These are phyloP conservation scores for Schizophyllum amplum DNA, from an alignment of 1,284 basidiomycete species.

Conservation along the genomic window DNA sequence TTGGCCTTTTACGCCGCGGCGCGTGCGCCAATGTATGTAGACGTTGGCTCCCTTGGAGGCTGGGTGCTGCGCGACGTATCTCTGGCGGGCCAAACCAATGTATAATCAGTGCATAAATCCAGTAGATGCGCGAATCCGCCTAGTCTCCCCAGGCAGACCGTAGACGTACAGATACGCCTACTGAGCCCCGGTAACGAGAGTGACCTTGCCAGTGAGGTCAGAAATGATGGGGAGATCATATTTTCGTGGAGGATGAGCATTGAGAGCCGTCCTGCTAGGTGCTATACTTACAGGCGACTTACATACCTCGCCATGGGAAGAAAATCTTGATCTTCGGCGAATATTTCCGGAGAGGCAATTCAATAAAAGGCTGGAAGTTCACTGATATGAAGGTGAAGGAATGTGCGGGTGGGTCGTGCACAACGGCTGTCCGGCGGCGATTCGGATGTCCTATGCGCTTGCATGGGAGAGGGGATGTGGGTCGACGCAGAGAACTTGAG, in stretches of 20 bases:
- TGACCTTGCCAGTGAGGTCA: neutral
- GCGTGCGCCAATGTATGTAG: neutral
- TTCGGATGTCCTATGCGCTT: too few species aligned
- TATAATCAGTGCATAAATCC: too few species aligned
- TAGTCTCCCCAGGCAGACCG: too few species aligned
- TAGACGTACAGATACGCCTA: too few species aligned
- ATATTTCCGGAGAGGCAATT: neutral
- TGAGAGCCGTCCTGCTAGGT: neutral
- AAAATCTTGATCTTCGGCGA: neutral
- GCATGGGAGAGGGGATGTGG: too few species aligned
- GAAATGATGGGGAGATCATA: neutral
- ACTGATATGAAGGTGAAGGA: too few species aligned
- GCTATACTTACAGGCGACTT: neutral
- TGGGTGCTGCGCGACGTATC: slow-evolving; percentile 11
- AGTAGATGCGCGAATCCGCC: neutral
- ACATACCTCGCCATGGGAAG: neutral
- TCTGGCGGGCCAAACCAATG: too few species aligned
- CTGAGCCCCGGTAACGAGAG: neutral
- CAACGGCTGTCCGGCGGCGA: too few species aligned
- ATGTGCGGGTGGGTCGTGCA: too few species aligned
- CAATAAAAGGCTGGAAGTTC: too few species aligned
- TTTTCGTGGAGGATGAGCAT: neutral
- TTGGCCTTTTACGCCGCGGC: neutral
- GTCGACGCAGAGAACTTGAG: too few species aligned
- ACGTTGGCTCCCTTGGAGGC: slow-evolving; percentile 16